Evolutionary conservation across 2,329 filamentous ascomycete species (phyloP).

Genomic region (Akanthomyces uredinophilus): DNA sequence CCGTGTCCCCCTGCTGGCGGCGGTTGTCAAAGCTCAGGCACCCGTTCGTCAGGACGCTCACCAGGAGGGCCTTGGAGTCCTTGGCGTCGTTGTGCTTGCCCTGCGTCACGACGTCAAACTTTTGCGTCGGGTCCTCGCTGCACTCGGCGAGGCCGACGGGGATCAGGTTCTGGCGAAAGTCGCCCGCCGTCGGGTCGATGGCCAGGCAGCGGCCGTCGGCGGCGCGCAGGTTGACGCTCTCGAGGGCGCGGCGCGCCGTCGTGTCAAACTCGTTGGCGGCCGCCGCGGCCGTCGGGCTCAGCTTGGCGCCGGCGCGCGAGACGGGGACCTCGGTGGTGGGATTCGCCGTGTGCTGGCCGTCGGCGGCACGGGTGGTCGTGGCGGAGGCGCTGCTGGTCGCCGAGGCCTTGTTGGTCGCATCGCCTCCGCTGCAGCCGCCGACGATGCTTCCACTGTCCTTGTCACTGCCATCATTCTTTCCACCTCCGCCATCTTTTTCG

Average conservation of each 20-base stretch:
- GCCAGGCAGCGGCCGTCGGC: conserved; percentile 47
- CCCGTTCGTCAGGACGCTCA: conserved; percentile 46
- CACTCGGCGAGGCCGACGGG: conserved; percentile 43
- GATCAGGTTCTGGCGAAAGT: conserved; percentile 50
- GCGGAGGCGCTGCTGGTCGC: not conserved
- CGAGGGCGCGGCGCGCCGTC: conserved; percentile 42
- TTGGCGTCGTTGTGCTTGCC: conserved; percentile 44
- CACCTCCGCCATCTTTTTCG: not conserved
- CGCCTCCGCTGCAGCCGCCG: not conserved
- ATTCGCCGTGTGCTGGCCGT: conserved; percentile 25
- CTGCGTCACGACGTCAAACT: conserved; percentile 46
- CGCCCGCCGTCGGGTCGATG: conserved; percentile 46
- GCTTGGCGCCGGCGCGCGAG: conserved; percentile 43
- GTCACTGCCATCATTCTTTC: not conserved
- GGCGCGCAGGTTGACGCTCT: conserved; percentile 40
- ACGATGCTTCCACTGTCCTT: not conserved
- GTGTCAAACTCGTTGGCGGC: conserved; percentile 43
- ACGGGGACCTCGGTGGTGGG: conserved; percentile 42
- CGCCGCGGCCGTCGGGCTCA: conserved; percentile 45
- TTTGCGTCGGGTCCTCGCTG: conserved; percentile 39
- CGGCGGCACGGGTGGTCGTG: conserved; percentile 8
- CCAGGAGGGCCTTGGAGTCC: conserved; percentile 37
- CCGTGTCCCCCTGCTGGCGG: conserved; percentile 39
- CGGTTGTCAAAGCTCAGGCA: conserved; percentile 47
- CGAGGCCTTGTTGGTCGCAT: not conserved